A percentile compares a stretch with the other conserved stretches of the same genome.
phyloP scores from a whole-genome alignment of 2,329 filamentous ascomycete species.

The Epicoccum sorghinum region DNA sequence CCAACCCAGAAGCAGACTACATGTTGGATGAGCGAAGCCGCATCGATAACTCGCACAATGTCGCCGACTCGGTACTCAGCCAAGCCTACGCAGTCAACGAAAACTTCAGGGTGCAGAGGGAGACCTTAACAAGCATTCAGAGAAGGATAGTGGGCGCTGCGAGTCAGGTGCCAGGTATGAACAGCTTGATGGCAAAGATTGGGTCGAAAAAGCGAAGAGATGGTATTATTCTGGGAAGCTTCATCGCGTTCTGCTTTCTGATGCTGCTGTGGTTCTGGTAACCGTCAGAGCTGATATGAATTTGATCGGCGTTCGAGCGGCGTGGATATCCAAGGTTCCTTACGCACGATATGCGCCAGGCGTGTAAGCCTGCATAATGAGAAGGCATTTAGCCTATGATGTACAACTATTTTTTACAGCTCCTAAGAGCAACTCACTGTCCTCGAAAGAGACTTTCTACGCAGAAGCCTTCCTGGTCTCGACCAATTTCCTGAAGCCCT shows the following conservation, averaged over 20 bases:
- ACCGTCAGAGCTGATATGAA: constrained; percentile 8
- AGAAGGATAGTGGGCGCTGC: constrained; percentile 87
- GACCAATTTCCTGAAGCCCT: constrained; percentile 64
- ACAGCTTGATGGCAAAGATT: constrained; percentile 88
- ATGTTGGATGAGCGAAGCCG: constrained; percentile 89
- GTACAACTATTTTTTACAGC: constrained; percentile 40
- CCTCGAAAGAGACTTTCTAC: neutral
- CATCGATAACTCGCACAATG: constrained; percentile 86
- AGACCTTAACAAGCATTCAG: constrained; percentile 88
- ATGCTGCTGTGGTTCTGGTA: constrained; percentile 69
- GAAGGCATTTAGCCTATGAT: constrained; percentile 18
- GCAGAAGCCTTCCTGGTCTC: constrained; percentile 4
- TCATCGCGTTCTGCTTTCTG: constrained; percentile 91
- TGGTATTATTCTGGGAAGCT: constrained; percentile 87
- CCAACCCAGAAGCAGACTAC: constrained; percentile 92
- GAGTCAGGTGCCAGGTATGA: constrained; percentile 90
- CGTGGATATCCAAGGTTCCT: constrained; percentile 36
- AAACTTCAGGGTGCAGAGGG: constrained; percentile 83
- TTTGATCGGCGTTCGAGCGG: constrained; percentile 32
- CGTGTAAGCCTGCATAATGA: constrained; percentile 23
- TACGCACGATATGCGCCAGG: constrained; percentile 21
- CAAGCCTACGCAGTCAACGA: constrained; percentile 98
- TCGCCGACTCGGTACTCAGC: constrained; percentile 87
- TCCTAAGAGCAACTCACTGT: neutral
- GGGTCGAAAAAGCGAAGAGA: constrained; percentile 94